These are phyloP conservation scores for Ceratocystis papillata DNA, from an alignment of 2,329 filamentous ascomycete genomes.

Conservation along the genomic window DNA sequence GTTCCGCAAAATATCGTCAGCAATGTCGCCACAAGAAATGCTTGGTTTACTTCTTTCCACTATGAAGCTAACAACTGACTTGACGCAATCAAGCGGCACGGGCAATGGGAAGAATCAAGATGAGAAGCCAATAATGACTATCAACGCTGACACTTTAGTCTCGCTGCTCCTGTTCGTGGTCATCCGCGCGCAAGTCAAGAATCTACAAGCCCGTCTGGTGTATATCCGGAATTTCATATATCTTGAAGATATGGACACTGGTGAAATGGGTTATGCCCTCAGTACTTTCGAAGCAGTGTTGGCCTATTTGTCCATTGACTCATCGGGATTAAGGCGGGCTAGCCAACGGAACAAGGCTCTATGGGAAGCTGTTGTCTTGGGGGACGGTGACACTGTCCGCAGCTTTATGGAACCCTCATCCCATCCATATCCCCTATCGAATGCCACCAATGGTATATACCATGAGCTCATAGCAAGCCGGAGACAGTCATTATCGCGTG, in stretches of 20 bases:
- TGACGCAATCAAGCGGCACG: constrained; percentile 32
- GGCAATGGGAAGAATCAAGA: constrained; percentile 29
- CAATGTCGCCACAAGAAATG: constrained; percentile 81
- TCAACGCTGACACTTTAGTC: constrained; percentile 83
- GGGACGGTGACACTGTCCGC: constrained; percentile 62
- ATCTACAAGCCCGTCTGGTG: constrained; percentile 77
- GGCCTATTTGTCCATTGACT: constrained; percentile 75
- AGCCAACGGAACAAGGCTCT: constrained; percentile 76
- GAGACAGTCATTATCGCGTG: constrained; percentile 15
- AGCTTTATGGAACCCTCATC: constrained; percentile 61
- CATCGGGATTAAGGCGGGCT: constrained; percentile 66
- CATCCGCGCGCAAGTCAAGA: constrained; percentile 76
- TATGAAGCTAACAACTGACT: constrained; percentile 69
- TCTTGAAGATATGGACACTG: constrained; percentile 92
- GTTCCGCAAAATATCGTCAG: constrained; percentile 72
- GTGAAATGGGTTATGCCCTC: constrained; percentile 88
- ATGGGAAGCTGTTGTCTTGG: constrained; percentile 77
- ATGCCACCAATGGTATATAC: constrained; percentile 17
- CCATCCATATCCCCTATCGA: neutral
- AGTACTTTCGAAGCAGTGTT: constrained; percentile 94
- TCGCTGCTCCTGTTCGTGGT: constrained; percentile 85
- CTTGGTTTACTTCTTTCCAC: constrained; percentile 67
- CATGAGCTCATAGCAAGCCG: constrained; percentile 16
- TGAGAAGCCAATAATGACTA: constrained; percentile 48
- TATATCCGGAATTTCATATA: constrained; percentile 98